Base-by-base conservation (phyloP, 208 protist species). In the Herpetomonas tarakana region DNA sequence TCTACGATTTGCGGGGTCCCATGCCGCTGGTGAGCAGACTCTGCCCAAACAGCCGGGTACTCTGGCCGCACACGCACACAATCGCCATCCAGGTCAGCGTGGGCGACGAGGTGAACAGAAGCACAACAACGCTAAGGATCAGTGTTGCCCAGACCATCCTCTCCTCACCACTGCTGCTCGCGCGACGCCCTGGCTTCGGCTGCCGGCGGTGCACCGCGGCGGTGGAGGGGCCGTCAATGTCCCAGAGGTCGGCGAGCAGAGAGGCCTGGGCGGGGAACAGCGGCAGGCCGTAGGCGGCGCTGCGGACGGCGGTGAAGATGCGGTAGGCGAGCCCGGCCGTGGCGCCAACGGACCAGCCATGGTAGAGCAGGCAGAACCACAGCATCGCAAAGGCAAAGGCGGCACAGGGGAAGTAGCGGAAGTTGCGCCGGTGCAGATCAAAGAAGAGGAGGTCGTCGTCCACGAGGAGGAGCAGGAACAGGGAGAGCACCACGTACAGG, bases 61-160 rank as follows among this genome's bases (percentile, higher is more conserved):
- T 65, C 35, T 88, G 85, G 2, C 81, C 80, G 50, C 63, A 73
- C 18, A 88, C 59, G 29, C 71, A 75, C 0, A 85, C 58, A 41
- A 88, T 78, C 21, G 81, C 75, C 75, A 88, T 83, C 85, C 85
- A 92, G 55, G 83, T 75, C 30, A 92, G 39, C 2, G 65, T 69
- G 58, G 78, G 74, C 31, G 69, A 41, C n/a, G 74, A 64, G 4
- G 76, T 66, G 9, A 92, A 58, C 1, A 86, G 31, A 26, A 92
- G 60, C 22, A 63, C 66, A 16, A 78, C n/a, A 18, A 79, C 24
- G 50, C 69, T 75, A 39, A 92, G 52, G 14, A 76, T 26, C 25
- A 78, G 45, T 25, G 79, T 81, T 6, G 71, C 59, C 26, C 84
- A 24, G 3, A 84, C 76, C 7, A 58, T 52, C 16, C 62, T 63